These are phyloP conservation scores for Fusarium avenaceum DNA, from an alignment of 2,329 filamentous ascomycete species.

Conservation along the genomic window DNA sequence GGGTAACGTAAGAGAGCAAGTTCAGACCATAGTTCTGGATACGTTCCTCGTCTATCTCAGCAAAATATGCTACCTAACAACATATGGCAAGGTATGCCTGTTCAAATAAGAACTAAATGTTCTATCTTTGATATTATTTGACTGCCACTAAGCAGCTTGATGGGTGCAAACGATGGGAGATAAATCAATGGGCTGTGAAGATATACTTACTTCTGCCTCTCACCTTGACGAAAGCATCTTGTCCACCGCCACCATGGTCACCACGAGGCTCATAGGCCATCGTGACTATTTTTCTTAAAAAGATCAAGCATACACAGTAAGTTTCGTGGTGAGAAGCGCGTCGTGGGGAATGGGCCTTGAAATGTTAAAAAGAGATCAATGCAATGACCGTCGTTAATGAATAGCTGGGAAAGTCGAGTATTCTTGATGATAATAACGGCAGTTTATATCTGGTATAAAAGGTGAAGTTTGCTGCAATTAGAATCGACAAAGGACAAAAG, in stretches of 20 bases:
- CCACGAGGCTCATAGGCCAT: conserved; percentile 69
- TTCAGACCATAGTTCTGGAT: neutral
- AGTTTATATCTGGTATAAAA: neutral
- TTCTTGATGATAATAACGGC: neutral
- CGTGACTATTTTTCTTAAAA: conserved; percentile 44
- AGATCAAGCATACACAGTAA: conserved; percentile 45
- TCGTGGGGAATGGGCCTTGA: conserved; percentile 34
- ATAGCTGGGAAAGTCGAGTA: neutral
- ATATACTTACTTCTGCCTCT: conserved; percentile 64
- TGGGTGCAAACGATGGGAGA: conserved; percentile 9
- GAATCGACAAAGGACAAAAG: conserved; percentile 29
- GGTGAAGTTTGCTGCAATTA: neutral
- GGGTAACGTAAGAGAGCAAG: neutral
- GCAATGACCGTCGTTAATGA: neutral
- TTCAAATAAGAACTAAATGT: neutral
- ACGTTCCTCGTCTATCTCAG: neutral
- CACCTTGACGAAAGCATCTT: conserved; percentile 61
- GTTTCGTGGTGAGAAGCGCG: conserved; percentile 37
- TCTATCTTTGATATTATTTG: neutral
- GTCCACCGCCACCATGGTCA: conserved; percentile 61
- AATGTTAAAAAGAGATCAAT: conserved; percentile 15
- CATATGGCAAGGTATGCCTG: neutral
- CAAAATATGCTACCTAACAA: neutral
- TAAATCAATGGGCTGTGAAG: neutral
- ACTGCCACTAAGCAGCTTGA: conserved; percentile 31